Evolutionary conservation across 2,329 filamentous ascomycete species (phyloP), one percentile per base, ranked within the genome.

Genomic region (Ophiostoma pallidulum): DNA sequence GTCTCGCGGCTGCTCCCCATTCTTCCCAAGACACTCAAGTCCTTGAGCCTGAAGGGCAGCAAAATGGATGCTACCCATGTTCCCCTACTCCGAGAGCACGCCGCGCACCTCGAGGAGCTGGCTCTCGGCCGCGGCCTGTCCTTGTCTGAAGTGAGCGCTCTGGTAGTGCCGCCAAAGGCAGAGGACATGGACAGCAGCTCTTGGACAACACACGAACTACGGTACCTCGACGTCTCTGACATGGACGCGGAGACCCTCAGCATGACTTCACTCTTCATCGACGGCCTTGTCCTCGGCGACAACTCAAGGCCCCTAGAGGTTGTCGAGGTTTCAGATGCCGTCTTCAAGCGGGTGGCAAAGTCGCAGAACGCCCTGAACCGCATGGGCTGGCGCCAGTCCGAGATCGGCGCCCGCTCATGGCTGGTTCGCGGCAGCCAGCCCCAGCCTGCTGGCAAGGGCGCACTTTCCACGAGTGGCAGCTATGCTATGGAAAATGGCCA

Each of bases 191-290:
- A 5, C 7, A 33, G 64, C 61, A 67, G 48, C 37, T 12, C 28
- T 8, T 78, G 73, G 75, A 58, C 67, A 8, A 73, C 75, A 2
- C 76, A 82, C 51, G 74, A 74, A 24, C 72, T 92, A 20, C 81
- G 78, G 57, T 92, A 88, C 62, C 69, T 92, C 45, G 86, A 91
- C 59, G 74, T 90, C 39, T 86, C 82, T 35, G 84, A 86, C 59
- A 78, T 87, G 51, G 71, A 75, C 43, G 75, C 75, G 6, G 72
- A 77, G 45, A 73, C 77, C 43, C 74, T 87, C 41, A 70, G 76
- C 51, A 70, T 74, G 45, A 73, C 74, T 2, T 59, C 75, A 9
- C 72, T 77, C 53, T 65, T 66, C 52, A 73, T 66, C 39, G 62
- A 67, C 19, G 77, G 71, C 54, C 65, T 71, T 2, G 66, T 90